phyloP scores from a whole-genome alignment of 176 grass and related monocot genomes.

The Areca catechu region DNA sequence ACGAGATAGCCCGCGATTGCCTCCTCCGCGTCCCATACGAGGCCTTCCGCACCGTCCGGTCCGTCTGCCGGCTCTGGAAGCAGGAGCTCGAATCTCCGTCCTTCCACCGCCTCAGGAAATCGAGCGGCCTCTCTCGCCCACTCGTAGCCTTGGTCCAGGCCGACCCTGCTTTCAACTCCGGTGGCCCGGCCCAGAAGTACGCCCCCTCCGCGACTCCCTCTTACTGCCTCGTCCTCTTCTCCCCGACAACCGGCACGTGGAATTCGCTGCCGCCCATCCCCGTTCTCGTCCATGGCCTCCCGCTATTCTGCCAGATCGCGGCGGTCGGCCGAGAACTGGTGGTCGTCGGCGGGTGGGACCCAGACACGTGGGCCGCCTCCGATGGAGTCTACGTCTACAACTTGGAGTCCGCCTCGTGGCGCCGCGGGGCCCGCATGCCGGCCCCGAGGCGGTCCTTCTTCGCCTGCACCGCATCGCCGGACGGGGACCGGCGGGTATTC shows the following conservation, averaged over 20 bases:
- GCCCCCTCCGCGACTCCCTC: background rate
- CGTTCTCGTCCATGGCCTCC: background rate
- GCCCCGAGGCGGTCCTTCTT: too few species aligned
- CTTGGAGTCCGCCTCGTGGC: background rate
- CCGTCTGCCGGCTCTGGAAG: conserved; percentile 70
- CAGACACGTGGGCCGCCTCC: background rate
- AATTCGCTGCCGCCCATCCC: background rate
- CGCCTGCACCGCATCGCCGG: too few species aligned
- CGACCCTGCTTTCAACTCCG: background rate
- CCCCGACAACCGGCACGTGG: background rate
- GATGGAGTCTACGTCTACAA: background rate
- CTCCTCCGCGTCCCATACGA: conserved; percentile 70
- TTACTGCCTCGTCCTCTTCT: background rate
- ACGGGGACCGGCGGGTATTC: too few species aligned
- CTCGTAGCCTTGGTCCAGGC: conserved; percentile 37
- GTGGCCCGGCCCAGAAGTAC: background rate
- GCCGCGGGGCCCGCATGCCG: too few species aligned
- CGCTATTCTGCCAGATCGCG: too few species aligned
- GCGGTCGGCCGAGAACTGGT: too few species aligned
- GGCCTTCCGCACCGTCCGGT: conserved; percentile 45
- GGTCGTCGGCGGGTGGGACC: background rate
- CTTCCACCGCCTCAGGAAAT: conserved; percentile 35
- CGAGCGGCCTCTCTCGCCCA: conserved; percentile 24
- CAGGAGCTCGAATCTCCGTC: conserved; percentile 47
- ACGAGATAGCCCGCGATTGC: conserved; percentile 86